A percentile compares a stretch with the other conserved stretches of the same genome.
phyloP scores from a whole-genome alignment of 495 filamentous ascomycete species.

The Lepraria neglecta region DNA sequence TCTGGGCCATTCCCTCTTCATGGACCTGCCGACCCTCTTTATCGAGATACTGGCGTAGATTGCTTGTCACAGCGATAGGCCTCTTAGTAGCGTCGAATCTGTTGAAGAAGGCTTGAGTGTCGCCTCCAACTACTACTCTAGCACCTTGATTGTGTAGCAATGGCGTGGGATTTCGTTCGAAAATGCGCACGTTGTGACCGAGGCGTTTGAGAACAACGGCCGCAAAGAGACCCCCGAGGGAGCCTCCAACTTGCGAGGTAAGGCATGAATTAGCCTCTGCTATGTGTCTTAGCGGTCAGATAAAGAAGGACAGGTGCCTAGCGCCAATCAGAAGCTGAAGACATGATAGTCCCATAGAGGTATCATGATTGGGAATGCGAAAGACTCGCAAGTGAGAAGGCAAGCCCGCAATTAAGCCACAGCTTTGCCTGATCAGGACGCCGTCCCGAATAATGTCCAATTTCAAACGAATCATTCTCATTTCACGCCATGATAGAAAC shows the following conservation, averaged over 20 bases:
- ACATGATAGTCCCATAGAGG: too few species aligned
- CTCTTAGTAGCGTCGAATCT: constrained; percentile 32
- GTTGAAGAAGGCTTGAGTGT: constrained; percentile 34
- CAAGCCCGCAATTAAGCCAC: too few species aligned
- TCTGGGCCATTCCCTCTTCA: constrained; percentile 37
- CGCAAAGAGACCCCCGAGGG: constrained; percentile 40
- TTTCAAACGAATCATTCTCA: too few species aligned
- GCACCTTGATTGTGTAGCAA: constrained; percentile 51
- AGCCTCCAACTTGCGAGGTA: too few species aligned
- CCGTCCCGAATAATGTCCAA: too few species aligned
- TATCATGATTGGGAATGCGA: too few species aligned
- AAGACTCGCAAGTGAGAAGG: too few species aligned
- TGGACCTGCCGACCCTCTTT: constrained; percentile 39
- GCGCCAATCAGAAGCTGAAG: too few species aligned
- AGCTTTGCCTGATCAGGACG: too few species aligned
- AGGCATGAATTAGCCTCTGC: too few species aligned
- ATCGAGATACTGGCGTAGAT: constrained; percentile 41
- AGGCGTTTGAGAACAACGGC: constrained; percentile 46
- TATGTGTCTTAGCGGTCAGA: too few species aligned
- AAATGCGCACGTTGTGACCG: constrained; percentile 45
- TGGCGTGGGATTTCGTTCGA: constrained; percentile 44
- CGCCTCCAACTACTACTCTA: constrained; percentile 45
- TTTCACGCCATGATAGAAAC: too few species aligned
- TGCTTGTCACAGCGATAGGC: constrained; percentile 34
- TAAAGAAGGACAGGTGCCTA: not conserved